A percentile compares a stretch with the other conserved stretches of the same genome.
These are phyloP conservation scores for Geum urbanum DNA, from an alignment of 306 rosid genomes.

Conservation along the genomic window DNA sequence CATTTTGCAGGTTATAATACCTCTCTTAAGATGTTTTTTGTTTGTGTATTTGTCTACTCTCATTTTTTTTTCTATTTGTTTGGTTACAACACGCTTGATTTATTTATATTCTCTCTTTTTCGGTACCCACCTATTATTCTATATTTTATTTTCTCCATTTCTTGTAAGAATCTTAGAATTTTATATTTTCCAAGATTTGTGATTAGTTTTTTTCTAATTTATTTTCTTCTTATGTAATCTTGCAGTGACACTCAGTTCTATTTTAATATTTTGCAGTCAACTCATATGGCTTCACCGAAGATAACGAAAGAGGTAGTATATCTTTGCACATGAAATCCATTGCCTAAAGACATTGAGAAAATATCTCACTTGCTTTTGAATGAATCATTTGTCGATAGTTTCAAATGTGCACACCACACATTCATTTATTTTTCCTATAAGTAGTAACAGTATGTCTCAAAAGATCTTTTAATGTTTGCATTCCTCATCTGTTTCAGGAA, in stretches of 20 bases:
- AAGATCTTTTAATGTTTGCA: background rate
- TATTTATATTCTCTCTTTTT: no score
- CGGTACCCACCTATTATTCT: no score
- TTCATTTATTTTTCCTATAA: conserved; percentile 1
- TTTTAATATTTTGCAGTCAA: conserved; percentile 54
- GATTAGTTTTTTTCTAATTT: background rate
- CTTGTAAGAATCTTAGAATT: background rate
- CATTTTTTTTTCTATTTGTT: background rate
- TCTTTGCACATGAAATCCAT: conserved; percentile 96
- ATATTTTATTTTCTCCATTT: background rate
- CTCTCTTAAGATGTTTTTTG: background rate
- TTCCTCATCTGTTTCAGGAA: conserved; percentile 37
- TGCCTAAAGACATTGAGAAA: conserved; percentile 93
- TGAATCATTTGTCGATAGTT: conserved; percentile 63
- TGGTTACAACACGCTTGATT: no score
- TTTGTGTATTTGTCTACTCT: background rate
- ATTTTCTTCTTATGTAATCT: conserved; percentile 6
- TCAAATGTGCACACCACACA: conserved; percentile 41
- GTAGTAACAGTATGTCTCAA: background rate
- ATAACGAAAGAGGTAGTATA: conserved; percentile 91
- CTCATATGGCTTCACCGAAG: conserved; percentile 93
- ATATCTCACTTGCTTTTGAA: conserved; percentile 91
- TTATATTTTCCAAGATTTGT: background rate
- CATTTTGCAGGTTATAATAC: conserved; percentile 66
- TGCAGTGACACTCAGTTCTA: conserved; percentile 19